Evolutionary conservation across 192 early-diverging fungal species (phyloP), one percentile per base, ranked within the genome.

Genomic region (Backusella mclennaniae): DNA sequence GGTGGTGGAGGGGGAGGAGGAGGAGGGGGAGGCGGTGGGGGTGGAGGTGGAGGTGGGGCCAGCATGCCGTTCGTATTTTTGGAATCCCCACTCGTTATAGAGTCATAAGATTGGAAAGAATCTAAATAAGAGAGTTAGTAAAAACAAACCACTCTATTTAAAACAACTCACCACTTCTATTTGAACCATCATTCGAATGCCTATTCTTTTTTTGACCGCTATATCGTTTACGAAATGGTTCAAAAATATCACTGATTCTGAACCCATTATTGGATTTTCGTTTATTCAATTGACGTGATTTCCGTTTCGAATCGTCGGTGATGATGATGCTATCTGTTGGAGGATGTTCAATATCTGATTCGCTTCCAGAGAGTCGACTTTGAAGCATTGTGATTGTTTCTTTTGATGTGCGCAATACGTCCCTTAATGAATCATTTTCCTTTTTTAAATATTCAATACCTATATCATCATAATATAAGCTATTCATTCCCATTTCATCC

Each of bases 321-420:
- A 63, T 9, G 2, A 63, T 63, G 12, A 12, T 26, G 56, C 56
- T 63, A 14, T 63, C 71, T 17, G 17, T 53, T 53, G 52, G 44
- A 6, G 23, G 9, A 29, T 53, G n/a, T 19, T 49, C 69, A 29
- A n/a, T n/a, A 66, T 31, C 42, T 53, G 67, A 23, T 38, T n/a
- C 46, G 17, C 15, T 49, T 89, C 92, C 91, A 66, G 79, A 84
- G 35, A 93, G 85, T 79, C 90, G 86, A 31, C 84, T 85, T 81
- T 95, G 92, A 31, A 95, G 76, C n/a, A 89, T 89, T 66, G 89
- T 84, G 35, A 95, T 92, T 4, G 92, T 93, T 38, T 93, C 87
- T 7, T 91, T 86, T 33, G 93, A 93, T 77, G 90, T 91, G 7
- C 90, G 90, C 66, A 95, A 81, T 17, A 87, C 67, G 29, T 79